Percentiles rank a stretch among this genome's conserved stretches.
phyloP scores from a whole-genome alignment of 2,329 filamentous ascomycete species.

The Canariomyces notabilis region DNA sequence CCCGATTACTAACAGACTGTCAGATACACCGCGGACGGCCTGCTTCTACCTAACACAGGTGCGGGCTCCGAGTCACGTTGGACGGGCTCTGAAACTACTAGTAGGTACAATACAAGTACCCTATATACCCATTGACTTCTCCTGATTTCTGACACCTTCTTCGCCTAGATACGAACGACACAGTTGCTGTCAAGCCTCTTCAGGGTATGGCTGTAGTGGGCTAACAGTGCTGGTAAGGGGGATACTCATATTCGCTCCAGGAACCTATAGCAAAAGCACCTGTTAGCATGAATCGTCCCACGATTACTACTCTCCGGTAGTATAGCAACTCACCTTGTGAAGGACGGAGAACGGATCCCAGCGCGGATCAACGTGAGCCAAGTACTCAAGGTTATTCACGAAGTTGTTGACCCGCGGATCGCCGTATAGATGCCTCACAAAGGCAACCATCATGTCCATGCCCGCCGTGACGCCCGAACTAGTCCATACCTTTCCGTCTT shows the following conservation, averaged over 20 bases:
- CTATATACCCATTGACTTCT: too few species aligned
- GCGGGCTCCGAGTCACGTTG: too few species aligned
- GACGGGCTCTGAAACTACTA: too few species aligned
- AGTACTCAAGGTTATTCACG: conserved; percentile 24
- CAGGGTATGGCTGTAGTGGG: neutral
- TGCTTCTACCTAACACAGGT: too few species aligned
- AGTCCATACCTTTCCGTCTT: conserved; percentile 51
- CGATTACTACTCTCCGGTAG: too few species aligned
- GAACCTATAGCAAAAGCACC: neutral
- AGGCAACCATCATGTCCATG: conserved; percentile 36
- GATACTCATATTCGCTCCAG: neutral
- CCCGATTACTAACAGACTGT: too few species aligned
- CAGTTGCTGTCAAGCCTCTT: neutral
- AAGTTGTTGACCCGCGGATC: conserved; percentile 20
- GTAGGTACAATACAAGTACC: too few species aligned
- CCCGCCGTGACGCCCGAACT: conserved; percentile 47
- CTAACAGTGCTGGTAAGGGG: neutral
- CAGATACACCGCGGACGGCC: too few species aligned
- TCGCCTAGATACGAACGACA: neutral
- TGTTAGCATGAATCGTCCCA: too few species aligned
- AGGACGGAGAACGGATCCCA: conserved; percentile 27
- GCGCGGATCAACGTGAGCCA: conserved; percentile 16
- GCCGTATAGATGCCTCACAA: conserved; percentile 34
- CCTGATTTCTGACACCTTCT: too few species aligned
- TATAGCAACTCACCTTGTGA: conserved; percentile 19